Percentiles rank a stretch among this genome's conserved stretches.
These are phyloP conservation scores for Xylariaceae sp. DNA, from an alignment of 2,329 filamentous ascomycete species.

Conservation along the genomic window DNA sequence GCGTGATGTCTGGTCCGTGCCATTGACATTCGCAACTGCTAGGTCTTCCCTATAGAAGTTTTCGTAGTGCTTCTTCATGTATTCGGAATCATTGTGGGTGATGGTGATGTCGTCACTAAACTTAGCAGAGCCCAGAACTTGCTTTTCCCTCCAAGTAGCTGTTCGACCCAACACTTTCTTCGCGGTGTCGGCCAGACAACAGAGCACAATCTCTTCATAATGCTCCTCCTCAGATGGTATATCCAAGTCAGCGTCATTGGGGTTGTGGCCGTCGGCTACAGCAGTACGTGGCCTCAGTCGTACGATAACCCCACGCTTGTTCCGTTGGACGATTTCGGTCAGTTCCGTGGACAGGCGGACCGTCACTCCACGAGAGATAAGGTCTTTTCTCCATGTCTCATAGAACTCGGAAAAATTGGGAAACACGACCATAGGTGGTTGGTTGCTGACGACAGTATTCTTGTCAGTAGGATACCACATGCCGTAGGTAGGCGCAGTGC, in stretches of 20 bases:
- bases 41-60: conserved; percentile 49
- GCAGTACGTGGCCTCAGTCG: conserved; percentile 35
- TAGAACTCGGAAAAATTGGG: conserved; percentile 54
- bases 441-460: conserved; percentile 34
- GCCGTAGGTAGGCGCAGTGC: conserved; percentile 45
- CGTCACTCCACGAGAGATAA: conserved; percentile 45
- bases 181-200: conserved; percentile 60
- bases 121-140: conserved; percentile 66
- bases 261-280: conserved; percentile 26
- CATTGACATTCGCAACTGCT: conserved; percentile 27
- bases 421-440: conserved; percentile 56
- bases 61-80: conserved; percentile 67
- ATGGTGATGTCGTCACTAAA: conserved; percentile 69
- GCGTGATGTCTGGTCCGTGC: conserved; percentile 34
- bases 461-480: conserved; percentile 49
- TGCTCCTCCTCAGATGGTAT: conserved; percentile 46
- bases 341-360: conserved; percentile 50
- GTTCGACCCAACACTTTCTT: conserved; percentile 55
- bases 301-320: conserved; percentile 46
- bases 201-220: conserved; percentile 65
- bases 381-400: conserved; percentile 44
- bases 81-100: conserved; percentile 60
- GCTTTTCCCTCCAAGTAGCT: conserved; percentile 57
- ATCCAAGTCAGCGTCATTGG: conserved; percentile 21
- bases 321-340: conserved; percentile 42